Percentiles rank a stretch among this genome's conserved stretches.
Evolutionary conservation across 1,139 yeast genomes (phyloP).

Genomic region (Sugiyamaella paludigena): DNA sequence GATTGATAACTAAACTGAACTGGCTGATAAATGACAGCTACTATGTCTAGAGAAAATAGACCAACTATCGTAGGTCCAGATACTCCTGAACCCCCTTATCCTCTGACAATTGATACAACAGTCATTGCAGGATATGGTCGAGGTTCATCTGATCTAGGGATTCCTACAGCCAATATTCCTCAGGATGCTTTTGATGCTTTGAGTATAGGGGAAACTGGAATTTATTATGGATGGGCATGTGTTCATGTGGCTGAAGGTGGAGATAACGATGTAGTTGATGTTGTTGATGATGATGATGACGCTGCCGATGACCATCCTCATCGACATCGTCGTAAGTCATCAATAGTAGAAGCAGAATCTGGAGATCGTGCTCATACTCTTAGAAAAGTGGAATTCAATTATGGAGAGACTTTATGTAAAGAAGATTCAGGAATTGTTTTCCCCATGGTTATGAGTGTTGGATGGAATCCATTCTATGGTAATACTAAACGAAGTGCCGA

Average conservation of each 20-base stretch:
- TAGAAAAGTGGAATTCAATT: constrained; percentile 48
- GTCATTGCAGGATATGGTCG: constrained; percentile 91
- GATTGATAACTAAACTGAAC: no score
- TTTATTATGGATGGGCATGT: constrained; percentile 82
- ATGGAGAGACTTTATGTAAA: constrained; percentile 52
- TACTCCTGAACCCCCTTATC: constrained; percentile 59
- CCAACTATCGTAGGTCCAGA: constrained; percentile 46
- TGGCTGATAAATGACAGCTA: neutral
- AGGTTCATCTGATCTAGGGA: constrained; percentile 89
- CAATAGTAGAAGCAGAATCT: neutral
- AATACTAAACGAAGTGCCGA: constrained; percentile 66
- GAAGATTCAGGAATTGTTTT: constrained; percentile 48
- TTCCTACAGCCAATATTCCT: constrained; percentile 92
- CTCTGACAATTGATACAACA: constrained; percentile 53
- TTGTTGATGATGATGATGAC: constrained; percentile 2
- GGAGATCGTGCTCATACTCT: neutral
- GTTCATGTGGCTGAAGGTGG: constrained; percentile 27
- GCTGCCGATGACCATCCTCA: constrained; percentile 3
- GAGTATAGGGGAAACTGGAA: constrained; percentile 66
- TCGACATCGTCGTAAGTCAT: neutral
- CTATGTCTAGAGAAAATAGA: constrained; percentile 24
- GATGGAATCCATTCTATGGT: constrained; percentile 91
- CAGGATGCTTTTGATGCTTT: constrained; percentile 51
- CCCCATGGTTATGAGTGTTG: constrained; percentile 94
- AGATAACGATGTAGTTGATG: neutral